A percentile compares a stretch with the other conserved stretches of the same genome.
Conservation (phyloP, 306 rosid genomes). For the Inga leiocalycina region DNA sequence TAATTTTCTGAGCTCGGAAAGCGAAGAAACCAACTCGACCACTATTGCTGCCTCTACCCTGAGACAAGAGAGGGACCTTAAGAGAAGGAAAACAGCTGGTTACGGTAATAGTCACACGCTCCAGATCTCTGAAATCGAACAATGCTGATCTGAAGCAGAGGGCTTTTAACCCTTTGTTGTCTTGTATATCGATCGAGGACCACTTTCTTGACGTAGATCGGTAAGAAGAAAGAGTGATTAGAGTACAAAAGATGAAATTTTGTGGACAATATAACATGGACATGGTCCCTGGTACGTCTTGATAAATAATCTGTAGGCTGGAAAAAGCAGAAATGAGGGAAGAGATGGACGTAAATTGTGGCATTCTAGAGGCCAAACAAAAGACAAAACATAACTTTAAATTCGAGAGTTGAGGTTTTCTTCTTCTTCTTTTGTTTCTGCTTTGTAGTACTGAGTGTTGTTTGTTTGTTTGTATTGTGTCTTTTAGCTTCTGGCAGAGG, state of each 20-base stretch:
- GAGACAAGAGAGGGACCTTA: slow-evolving; percentile 51
- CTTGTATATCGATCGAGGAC: slow-evolving; percentile 27
- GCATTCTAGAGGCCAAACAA: slow-evolving; percentile 43
- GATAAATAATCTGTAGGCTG: slow-evolving; percentile 10
- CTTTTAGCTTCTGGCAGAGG: slow-evolving; percentile 37
- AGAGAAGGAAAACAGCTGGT: slow-evolving; percentile 53
- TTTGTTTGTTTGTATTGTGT: slow-evolving; percentile 31
- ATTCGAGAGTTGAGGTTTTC: slow-evolving; percentile 38
- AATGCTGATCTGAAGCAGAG: slow-evolving; percentile 31
- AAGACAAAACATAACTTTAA: slow-evolving; percentile 66
- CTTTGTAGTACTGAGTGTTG: slow-evolving; percentile 28
- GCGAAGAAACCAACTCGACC: slow-evolving; percentile 47
- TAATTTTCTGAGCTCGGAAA: slow-evolving; percentile 65
- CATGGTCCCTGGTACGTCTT: slow-evolving; percentile 30
- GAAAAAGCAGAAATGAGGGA: slow-evolving; percentile 14
- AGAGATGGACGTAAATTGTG: slow-evolving; percentile 29
- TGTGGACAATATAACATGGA: slow-evolving; percentile 34
- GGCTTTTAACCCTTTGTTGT: slow-evolving; percentile 10
- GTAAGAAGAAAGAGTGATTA: neutral
- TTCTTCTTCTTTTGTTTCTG: slow-evolving; percentile 17
- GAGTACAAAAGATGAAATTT: neutral
- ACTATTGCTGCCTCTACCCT: slow-evolving; percentile 23
- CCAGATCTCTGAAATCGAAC: slow-evolving; percentile 49
- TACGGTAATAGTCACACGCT: slow-evolving; percentile 44
- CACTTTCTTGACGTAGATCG: slow-evolving; percentile 23